Percentiles rank a stretch among this genome's conserved stretches.
Conservation (phyloP, 345 rosid species). For the Salix suchowensis region DNA sequence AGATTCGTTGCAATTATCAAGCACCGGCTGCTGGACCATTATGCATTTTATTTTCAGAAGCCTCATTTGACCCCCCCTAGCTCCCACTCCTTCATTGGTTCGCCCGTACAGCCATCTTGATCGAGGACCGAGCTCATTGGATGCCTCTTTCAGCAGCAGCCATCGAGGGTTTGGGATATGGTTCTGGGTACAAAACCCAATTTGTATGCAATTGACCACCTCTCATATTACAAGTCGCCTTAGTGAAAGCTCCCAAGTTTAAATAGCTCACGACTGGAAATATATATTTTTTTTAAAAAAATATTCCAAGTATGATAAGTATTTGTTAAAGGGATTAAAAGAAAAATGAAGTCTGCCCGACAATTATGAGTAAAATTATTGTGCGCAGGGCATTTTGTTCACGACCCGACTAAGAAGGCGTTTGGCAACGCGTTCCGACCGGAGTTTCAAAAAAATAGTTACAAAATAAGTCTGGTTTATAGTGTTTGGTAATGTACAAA, state of each 20-base stretch:
- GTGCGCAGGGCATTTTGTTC: background rate
- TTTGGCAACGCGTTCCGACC: too few species aligned
- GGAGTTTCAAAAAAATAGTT: too few species aligned
- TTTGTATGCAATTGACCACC: too few species aligned
- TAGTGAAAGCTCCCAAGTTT: too few species aligned
- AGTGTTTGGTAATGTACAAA: too few species aligned
- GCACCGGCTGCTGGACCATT: background rate
- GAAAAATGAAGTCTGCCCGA: background rate
- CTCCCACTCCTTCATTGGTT: background rate
- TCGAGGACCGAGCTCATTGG: background rate
- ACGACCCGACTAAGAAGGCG: too few species aligned
- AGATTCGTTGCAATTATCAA: background rate
- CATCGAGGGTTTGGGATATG: background rate
- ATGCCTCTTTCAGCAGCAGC: background rate
- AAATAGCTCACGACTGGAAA: background rate
- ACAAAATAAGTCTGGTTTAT: too few species aligned
- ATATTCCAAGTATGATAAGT: too few species aligned
- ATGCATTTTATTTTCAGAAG: too few species aligned
- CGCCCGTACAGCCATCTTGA: background rate
- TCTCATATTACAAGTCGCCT: background rate
- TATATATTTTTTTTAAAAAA: too few species aligned
- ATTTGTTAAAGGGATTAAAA: too few species aligned
- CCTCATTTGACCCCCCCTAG: background rate
- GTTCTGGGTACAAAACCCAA: too few species aligned
- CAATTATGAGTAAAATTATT: background rate